These are phyloP conservation scores for Capsicum pubescens DNA, from an alignment of 257 asterid genomes.

Conservation along the genomic window DNA sequence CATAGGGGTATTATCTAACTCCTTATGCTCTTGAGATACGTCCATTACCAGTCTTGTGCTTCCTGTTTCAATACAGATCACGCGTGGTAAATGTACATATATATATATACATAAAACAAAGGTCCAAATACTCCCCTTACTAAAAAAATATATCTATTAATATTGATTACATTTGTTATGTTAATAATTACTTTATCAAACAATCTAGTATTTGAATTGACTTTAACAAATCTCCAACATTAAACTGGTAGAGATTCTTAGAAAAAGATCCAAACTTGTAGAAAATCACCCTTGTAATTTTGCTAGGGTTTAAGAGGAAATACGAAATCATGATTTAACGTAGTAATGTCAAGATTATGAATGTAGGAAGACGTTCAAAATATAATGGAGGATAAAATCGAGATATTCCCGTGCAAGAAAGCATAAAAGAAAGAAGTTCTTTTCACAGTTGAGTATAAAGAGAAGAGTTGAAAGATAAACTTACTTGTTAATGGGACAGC, in stretches of 20 bases:
- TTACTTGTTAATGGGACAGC: slow-evolving; percentile 65
- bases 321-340: too few relatives aligned
- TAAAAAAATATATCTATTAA: background rate
- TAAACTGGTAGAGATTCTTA: too few relatives aligned
- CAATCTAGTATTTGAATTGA: too few relatives aligned
- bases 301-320: too few relatives aligned
- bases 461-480: background rate
- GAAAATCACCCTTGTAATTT: too few relatives aligned
- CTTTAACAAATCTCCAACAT: too few relatives aligned
- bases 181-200: too few relatives aligned
- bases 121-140: background rate
- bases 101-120: too few relatives aligned
- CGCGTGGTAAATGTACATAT: background rate
- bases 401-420: background rate
- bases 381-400: too few relatives aligned
- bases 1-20: slow-evolving; percentile 34
- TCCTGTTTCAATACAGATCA: slow-evolving; percentile 42
- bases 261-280: too few relatives aligned
- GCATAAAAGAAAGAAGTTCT: background rate
- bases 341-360: too few relatives aligned
- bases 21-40: slow-evolving; percentile 34
- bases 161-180: background rate
- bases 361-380: too few relatives aligned
- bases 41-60: slow-evolving; percentile 41
- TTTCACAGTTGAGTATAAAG: background rate